These are phyloP conservation scores for Aureobasidium sp. DNA, from an alignment of 2,329 filamentous ascomycete genomes.

Conservation along the genomic window DNA sequence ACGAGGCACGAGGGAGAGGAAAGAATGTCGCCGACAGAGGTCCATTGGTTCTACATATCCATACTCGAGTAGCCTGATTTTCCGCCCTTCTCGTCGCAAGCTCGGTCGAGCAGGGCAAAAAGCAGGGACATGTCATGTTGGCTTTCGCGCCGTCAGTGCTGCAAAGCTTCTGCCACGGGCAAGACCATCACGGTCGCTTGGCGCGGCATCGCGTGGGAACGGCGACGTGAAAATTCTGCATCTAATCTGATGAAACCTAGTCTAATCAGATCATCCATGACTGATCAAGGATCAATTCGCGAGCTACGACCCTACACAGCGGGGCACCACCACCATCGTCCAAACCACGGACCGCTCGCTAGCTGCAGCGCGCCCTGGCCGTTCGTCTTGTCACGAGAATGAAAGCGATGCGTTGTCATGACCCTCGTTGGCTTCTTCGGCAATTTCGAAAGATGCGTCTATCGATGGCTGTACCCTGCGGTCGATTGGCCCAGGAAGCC, in stretches of 20 bases:
- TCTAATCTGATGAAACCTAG: slow-evolving; percentile 5
- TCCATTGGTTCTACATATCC: not conserved
- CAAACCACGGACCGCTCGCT: not conserved
- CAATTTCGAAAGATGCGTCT: not conserved
- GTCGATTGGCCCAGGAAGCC: not conserved
- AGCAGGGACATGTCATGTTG: not conserved
- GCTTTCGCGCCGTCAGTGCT: slow-evolving; percentile 10
- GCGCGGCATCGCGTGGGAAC: not conserved
- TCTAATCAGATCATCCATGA: slow-evolving; percentile 13
- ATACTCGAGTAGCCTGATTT: not conserved
- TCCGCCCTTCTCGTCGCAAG: not conserved
- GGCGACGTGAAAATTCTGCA: slow-evolving; percentile 10
- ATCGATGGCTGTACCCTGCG: not conserved
- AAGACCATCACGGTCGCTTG: not conserved
- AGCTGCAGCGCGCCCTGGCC: not conserved
- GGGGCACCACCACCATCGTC: not conserved
- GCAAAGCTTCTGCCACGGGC: not conserved
- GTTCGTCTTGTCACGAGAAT: not conserved
- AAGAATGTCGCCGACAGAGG: not conserved
- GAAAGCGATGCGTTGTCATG: not conserved
- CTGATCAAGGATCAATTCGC: slow-evolving; percentile 12
- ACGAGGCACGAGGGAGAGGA: not conserved
- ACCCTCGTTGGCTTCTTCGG: not conserved
- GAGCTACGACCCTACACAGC: not conserved
- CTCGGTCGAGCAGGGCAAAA: not conserved